Conservation (phyloP, 345 rosid genomes). For the Odontarrhena argentea region DNA sequence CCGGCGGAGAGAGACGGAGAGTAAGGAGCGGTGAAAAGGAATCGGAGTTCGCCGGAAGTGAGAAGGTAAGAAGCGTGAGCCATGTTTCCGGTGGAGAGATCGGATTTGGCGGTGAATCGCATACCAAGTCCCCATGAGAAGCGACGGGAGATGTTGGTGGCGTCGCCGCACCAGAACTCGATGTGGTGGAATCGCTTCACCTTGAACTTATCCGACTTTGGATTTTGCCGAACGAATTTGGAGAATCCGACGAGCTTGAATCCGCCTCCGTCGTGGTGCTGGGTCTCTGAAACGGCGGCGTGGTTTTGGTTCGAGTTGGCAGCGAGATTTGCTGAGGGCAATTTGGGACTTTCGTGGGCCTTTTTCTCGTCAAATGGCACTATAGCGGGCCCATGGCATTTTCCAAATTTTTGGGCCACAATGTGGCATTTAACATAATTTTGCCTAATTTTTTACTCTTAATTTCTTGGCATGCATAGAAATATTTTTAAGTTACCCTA, state of each 20-base stretch:
- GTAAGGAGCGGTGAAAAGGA: slow-evolving; percentile 84
- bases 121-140: slow-evolving; percentile 96
- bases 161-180: slow-evolving; percentile 91
- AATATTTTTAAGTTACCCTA: slow-evolving; percentile 16
- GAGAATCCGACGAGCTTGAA: slow-evolving; percentile 72
- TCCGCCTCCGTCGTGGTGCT: background rate
- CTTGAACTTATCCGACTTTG: slow-evolving; percentile 69
- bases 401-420: no score
- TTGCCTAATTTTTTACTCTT: slow-evolving; percentile 4
- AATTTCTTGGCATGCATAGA: slow-evolving; percentile 11
- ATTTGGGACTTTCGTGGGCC: no score
- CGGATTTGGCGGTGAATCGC: slow-evolving; percentile 80
- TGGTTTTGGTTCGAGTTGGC: no score
- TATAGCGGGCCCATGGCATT: no score
- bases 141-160: slow-evolving; percentile 77
- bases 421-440: no score
- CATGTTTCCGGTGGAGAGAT: slow-evolving; percentile 85
- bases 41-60: slow-evolving; percentile 78
- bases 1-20: slow-evolving; percentile 69
- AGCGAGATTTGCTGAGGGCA: no score
- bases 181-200: slow-evolving; percentile 82
- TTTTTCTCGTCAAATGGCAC: no score
- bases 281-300: slow-evolving; percentile 22
- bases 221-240: slow-evolving; percentile 68
- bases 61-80: slow-evolving; percentile 82